Percentiles rank a stretch among this genome's conserved stretches.
These are phyloP conservation scores for Rosa lucieae DNA, from an alignment of 306 rosid species.

Conservation along the genomic window DNA sequence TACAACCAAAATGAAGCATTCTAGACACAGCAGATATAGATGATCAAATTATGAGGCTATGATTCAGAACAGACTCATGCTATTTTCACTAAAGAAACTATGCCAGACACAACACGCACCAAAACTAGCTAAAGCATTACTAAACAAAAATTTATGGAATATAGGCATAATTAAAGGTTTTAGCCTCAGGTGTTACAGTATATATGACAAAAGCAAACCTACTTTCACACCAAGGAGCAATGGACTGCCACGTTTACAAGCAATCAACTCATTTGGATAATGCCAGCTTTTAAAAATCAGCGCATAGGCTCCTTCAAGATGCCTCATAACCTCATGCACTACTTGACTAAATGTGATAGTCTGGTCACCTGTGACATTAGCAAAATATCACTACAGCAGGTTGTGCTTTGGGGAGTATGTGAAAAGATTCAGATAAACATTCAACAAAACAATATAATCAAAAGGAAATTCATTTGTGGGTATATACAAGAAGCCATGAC, in stretches of 20 bases:
- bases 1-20: not conserved
- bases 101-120: not conserved
- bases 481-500: not conserved
- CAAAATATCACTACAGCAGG: conserved; percentile 23
- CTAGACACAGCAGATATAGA: not conserved
- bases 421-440: conserved; percentile 5
- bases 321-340: conserved; percentile 98
- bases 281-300: conserved; percentile 89
- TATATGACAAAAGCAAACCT: conserved; percentile 33
- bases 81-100: not conserved
- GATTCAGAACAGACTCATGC: not conserved
- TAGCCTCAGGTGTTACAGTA: conserved; percentile 2
- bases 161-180: conserved; percentile 6
- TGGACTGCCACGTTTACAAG: conserved; percentile 99
- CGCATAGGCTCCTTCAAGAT: conserved; percentile 99
- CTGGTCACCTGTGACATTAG: conserved; percentile 63
- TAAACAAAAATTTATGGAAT: not conserved
- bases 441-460: not conserved
- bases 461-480: conserved; percentile 12
- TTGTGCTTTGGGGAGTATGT: conserved; percentile 8
- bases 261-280: conserved; percentile 95
- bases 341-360: conserved; percentile 88
- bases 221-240: conserved; percentile 93
- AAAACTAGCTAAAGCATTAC: conserved; percentile 5
- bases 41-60: not conserved